Evolutionary conservation across 1,284 basidiomycete genomes (phyloP).

Genomic region (Cutaneotrichosporon cutaneum): DNA sequence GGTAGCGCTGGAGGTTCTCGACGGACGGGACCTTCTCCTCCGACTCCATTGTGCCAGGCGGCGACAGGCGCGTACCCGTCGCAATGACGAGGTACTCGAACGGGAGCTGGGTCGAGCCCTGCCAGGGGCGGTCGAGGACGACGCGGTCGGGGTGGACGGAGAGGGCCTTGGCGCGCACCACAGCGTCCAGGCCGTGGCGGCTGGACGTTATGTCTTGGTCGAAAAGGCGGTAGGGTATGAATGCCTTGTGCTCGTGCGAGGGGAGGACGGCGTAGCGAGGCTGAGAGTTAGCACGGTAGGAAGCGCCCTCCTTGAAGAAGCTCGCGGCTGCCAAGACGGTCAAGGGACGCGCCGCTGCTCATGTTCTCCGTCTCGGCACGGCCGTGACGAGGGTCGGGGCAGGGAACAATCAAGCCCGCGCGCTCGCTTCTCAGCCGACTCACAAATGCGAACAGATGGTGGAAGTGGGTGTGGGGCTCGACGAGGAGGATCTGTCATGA

Average conservation of each 20-base stretch:
- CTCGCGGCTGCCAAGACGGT: too few species aligned
- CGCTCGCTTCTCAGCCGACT: slow-evolving; percentile 1
- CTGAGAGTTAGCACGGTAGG: neutral
- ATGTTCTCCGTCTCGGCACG: too few species aligned
- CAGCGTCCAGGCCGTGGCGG: slow-evolving; percentile 8
- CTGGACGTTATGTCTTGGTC: neutral
- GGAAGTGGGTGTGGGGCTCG: slow-evolving; percentile 40
- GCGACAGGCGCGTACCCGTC: slow-evolving; percentile 37
- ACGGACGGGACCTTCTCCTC: slow-evolving; percentile 27
- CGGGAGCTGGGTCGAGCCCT: slow-evolving; percentile 21
- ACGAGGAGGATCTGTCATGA: slow-evolving; percentile 29
- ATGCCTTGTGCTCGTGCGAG: slow-evolving; percentile 70
- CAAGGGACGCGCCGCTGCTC: too few species aligned
- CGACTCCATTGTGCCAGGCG: slow-evolving; percentile 39
- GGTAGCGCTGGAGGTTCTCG: slow-evolving; percentile 29
- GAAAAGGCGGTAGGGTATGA: slow-evolving; percentile 54
- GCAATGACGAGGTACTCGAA: slow-evolving; percentile 48
- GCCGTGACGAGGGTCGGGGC: too few species aligned
- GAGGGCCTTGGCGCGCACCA: slow-evolving; percentile 23
- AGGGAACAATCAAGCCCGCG: neutral
- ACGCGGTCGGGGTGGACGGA: slow-evolving; percentile 12
- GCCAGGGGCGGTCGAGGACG: slow-evolving; percentile 25
- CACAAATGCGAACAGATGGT: slow-evolving; percentile 38
- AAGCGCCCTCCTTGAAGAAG: neutral
- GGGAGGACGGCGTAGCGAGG: slow-evolving; percentile 65